Base-by-base conservation (phyloP, 805 yeast species). In the Candida oleophila region DNA sequence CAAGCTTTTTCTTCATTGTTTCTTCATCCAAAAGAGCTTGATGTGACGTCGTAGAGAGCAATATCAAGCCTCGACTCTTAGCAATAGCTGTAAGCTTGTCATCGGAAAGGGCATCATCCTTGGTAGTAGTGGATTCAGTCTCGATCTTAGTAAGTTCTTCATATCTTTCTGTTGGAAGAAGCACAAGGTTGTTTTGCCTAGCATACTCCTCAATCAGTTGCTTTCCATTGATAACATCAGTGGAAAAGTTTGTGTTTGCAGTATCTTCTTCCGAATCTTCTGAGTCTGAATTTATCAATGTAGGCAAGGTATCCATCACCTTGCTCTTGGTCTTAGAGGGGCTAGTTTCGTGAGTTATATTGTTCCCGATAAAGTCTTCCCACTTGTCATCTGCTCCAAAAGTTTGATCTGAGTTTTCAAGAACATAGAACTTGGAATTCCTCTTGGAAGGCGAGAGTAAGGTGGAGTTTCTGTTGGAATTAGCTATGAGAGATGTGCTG, bases 291-390 rank as follows among this genome's bases (percentile, higher is more conserved):
- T 22, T 20, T 21, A 41, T 28, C 22, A 42, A 42, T 33, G 18
- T 34, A 11, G 33, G 39, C 45, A 42, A n/a, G 8, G 22, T 36
- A 16, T 35, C 22, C 15, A 30, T 35, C 8, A n/a, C 19, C 12
- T 34, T 22, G 12, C 59, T 55, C 4, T 61, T 50, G 4, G 58
- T 51, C 37, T 57, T 61, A 1, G 61, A 51, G 3, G 68, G 63
- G 40, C 57, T 51, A 33, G 18, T 33, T 36, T 36, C 21, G 8
- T 47, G 52, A 16, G 30, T 25, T 25, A 57, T 52, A 30, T 61
- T 60, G 14, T 59, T 60, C 15, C 65, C 69, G 41, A 69, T 59
- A 49, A 66, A 71, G 43, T 70, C 70, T 46, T 71, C 75, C 77
- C 77, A 71, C 22, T 57, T 56, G 5, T 42, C 35, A 22, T 41